Evolutionary conservation across 805 yeast species (phyloP).

Genomic region (Starmerella lactis-condensi): DNA sequence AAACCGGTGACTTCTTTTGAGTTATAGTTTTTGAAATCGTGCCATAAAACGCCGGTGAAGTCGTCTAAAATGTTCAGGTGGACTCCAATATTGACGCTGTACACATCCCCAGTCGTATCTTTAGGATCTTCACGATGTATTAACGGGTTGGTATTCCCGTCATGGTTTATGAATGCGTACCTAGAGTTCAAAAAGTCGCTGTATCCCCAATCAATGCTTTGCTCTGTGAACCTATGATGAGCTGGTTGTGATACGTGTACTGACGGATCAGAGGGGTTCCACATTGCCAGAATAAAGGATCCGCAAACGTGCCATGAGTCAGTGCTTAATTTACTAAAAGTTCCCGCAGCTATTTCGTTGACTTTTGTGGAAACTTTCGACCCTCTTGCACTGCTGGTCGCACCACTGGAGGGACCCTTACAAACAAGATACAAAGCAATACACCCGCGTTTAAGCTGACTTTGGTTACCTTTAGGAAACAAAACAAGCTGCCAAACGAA

Average conservation of each 20-base stretch:
- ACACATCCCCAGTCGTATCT: constrained; percentile 12
- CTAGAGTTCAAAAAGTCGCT: constrained; percentile 49
- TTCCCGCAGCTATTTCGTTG: too few species aligned
- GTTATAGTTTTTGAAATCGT: constrained; percentile 56
- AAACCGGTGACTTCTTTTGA: constrained; percentile 76
- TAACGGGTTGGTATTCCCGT: constrained; percentile 23
- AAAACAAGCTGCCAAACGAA: constrained; percentile 36
- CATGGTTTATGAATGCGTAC: constrained; percentile 21
- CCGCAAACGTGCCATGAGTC: constrained; percentile 38
- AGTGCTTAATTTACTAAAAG: neutral
- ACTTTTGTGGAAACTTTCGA: too few species aligned
- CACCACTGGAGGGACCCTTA: constrained; percentile 18
- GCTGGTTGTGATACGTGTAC: constrained; percentile 45
- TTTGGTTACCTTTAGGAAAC: constrained; percentile 58
- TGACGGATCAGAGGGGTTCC: constrained; percentile 58
- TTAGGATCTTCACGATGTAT: constrained; percentile 18
- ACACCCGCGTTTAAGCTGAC: constrained; percentile 23
- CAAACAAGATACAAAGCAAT: constrained; percentile 73
- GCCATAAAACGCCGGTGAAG: constrained; percentile 89
- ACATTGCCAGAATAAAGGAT: constrained; percentile 66
- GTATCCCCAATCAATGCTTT: constrained; percentile 93
- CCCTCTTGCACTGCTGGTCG: too few species aligned
- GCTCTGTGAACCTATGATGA: constrained; percentile 55
- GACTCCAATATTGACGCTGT: constrained; percentile 51
- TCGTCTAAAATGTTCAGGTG: constrained; percentile 65